Conservation (phyloP, 2,329 filamentous ascomycete species). For the Aspergillus texensis region DNA sequence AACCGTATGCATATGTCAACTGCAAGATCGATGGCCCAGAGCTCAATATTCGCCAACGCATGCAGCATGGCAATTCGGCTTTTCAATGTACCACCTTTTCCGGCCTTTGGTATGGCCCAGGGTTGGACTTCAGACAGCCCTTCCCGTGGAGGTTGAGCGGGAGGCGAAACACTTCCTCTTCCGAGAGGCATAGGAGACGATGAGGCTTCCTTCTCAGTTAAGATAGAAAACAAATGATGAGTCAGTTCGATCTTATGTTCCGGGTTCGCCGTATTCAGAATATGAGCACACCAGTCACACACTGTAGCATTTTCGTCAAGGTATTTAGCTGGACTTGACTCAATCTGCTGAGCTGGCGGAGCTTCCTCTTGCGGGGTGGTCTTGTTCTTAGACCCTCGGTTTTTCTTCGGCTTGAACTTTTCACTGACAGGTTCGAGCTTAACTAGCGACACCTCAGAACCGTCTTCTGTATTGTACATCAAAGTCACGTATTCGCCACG, state of each 20-base stretch:
- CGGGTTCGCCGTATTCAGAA: constrained; percentile 48
- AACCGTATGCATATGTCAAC: constrained; percentile 53
- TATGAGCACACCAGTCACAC: constrained; percentile 53
- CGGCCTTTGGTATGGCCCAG: constrained; percentile 43
- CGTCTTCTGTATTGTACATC: constrained; percentile 31
- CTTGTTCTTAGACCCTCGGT: constrained; percentile 20
- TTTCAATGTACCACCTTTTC: constrained; percentile 48
- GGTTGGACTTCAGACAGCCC: constrained; percentile 44
- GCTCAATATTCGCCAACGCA: constrained; percentile 52
- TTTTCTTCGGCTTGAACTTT: constrained; percentile 48
- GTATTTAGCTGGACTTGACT: constrained; percentile 27
- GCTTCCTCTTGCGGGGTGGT: constrained; percentile 9
- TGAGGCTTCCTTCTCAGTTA: constrained; percentile 43
- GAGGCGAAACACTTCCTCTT: constrained; percentile 38
- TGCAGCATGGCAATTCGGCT: constrained; percentile 52
- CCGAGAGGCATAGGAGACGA: constrained; percentile 47
- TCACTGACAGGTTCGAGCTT: constrained; percentile 50
- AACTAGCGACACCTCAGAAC: constrained; percentile 28
- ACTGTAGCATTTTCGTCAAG: constrained; percentile 47
- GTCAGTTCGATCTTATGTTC: constrained; percentile 53
- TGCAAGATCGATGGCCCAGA: constrained; percentile 53
- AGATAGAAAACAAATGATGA: constrained; percentile 47
- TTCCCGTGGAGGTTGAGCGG: constrained; percentile 47
- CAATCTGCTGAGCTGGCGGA: constrained; percentile 10
- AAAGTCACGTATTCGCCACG: constrained; percentile 39